Evolutionary conservation across 768 basidiomycete genomes (phyloP), one percentile per base, ranked within the genome.

Genomic region (Mycena vulgaris): DNA sequence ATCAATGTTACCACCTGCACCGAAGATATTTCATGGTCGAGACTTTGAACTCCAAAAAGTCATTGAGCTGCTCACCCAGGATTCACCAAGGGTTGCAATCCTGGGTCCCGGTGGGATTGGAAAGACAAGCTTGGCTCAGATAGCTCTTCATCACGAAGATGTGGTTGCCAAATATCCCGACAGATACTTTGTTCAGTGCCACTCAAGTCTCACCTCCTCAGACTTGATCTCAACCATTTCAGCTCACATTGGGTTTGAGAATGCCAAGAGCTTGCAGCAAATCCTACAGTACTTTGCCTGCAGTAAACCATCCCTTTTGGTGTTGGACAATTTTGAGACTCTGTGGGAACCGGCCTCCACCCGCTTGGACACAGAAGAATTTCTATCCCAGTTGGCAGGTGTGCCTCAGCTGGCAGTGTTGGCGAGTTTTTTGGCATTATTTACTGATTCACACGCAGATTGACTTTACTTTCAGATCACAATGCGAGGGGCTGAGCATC

Each of bases 201-300:
- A 51, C 49, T 51, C 49, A 19, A 51, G 49, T 51, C 49, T 51
- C 49, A 51, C 49, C 28, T 51, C 49, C 28, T 25, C 49, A 30
- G 49, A 51, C 49, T 30, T 51, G 49, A 51, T 51, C n/a, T 51
- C 49, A 19, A 30, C 49, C 25, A 51, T 51, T 19, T 51, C 13
- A 30, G n/a, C n/a, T n/a, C n/a, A n/a, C n/a, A n/a, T n/a, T n/a
- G n/a, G n/a, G n/a, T n/a, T n/a, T n/a, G n/a, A 51, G 49, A 25
- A n/a, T 51, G 27, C 25, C 23, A 51, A 51, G 28, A 8, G 49
- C 49, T 51, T 19, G 19, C 49, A 51, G 30, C 49, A 51, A 25
- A 51, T 51, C 19, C 49, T 51, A 5, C 28, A 51, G 5, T 30
- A 51, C 49, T 51, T 51, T 27, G 11, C 49, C 13, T 1, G 49